These are phyloP conservation scores for Blastosporella zonata DNA, from an alignment of 1,284 basidiomycete genomes.

Conservation along the genomic window DNA sequence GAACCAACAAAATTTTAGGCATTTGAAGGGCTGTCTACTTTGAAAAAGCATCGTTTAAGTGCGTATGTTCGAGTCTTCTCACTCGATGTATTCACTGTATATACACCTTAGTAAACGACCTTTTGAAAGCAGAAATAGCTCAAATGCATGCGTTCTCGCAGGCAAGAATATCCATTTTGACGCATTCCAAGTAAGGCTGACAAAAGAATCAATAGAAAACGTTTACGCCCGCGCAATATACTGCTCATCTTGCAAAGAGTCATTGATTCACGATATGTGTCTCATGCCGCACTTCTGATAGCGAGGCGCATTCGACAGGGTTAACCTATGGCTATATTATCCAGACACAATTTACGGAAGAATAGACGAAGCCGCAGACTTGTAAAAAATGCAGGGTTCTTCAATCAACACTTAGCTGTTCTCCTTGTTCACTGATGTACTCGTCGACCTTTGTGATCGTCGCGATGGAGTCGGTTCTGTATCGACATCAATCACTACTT, in stretches of 20 bases:
- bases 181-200: neutral
- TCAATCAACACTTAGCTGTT: neutral
- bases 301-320: neutral
- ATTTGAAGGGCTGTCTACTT: conserved; percentile 74
- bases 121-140: conserved; percentile 68
- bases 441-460: conserved; percentile 3
- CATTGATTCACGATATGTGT: neutral
- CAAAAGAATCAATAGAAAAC: conserved; percentile 52
- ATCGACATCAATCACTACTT: neutral
- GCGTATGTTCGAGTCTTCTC: conserved; percentile 20
- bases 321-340: neutral
- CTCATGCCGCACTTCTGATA: neutral
- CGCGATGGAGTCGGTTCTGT: neutral
- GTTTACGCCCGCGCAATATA: conserved; percentile 69
- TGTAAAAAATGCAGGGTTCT: neutral
- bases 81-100: neutral
- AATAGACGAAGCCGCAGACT: neutral
- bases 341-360: conserved; percentile 2
- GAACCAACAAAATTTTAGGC: conserved; percentile 35
- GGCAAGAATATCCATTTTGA: conserved; percentile 37
- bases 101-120: conserved; percentile 59
- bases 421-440: conserved; percentile 13
- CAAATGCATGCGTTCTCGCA: conserved; percentile 85
- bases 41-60: conserved; percentile 70
- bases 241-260: conserved; percentile 30